Base-by-base conservation (phyloP, 1,139 yeast genomes). In the Zygosaccharomyces pseudobailii region DNA sequence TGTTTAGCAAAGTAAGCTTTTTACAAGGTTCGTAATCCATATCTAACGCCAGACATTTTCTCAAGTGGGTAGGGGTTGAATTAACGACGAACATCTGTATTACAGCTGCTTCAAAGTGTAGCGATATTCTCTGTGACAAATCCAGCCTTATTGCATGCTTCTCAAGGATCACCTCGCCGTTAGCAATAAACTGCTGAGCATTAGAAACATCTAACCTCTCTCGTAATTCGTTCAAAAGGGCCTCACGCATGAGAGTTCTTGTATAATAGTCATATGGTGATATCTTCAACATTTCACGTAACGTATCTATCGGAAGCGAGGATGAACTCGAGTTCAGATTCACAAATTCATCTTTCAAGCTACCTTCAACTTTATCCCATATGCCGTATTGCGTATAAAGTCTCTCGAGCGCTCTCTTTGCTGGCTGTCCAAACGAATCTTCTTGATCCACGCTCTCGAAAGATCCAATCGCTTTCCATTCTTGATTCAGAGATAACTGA, bases 11-110 rank as follows among this genome's bases (percentile, higher is more conserved):
- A 17, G 59, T 57, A 25, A 65, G 35, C 9, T 46, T 54, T 39
- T 57, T 62, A 43, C 69, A 65, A 0, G 59, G 61, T 32, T 50
- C 49, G 42, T 57, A 58, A 45, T 63, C 67, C 65, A 63, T 60
- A 45, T 65, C 69, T 3, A 65, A 40, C 5, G 59, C 58, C 13
- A 63, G 42, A 48, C 68, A 65, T 40, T 56, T 61, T 39, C 61
- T 56, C 21, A 62, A 42, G 30, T 57, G 54, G 3, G 60, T 46
- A 6, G 67, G 65, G 21, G 59, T 61, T 1, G 51, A 40, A 34
- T 57, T 57, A 28, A 65, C 43, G 6, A 62, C 48, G 23, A 62
- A 53, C 38, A 59, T 35, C 46, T 63, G 66, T 5, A 63, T 33
- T 2, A 57, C 45, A 3, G 67, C 50, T 21, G 54, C 54, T 2